phyloP scores from a whole-genome alignment of 2,329 filamentous ascomycete species.

The Reticulascus tulasneorum region DNA sequence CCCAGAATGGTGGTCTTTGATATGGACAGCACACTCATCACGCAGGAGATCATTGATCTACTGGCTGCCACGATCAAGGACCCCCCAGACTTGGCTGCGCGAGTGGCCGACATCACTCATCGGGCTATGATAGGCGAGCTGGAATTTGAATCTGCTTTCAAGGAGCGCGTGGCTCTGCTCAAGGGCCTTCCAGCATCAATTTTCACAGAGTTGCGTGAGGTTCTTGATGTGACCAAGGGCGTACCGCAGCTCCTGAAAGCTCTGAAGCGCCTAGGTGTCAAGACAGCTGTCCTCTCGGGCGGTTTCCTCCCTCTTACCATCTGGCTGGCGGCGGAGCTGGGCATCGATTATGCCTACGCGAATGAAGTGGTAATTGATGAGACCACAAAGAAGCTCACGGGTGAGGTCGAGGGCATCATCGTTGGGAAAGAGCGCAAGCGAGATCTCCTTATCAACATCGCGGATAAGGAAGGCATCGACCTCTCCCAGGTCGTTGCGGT shows the following conservation, averaged over 20 bases:
- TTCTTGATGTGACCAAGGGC: constrained; percentile 78
- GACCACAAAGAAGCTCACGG: constrained; percentile 56
- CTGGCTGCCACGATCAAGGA: constrained; percentile 74
- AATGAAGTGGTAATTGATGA: constrained; percentile 73
- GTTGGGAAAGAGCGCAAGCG: constrained; percentile 74
- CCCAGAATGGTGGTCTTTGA: constrained; percentile 92
- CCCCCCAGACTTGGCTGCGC: constrained; percentile 66
- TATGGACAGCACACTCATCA: constrained; percentile 97
- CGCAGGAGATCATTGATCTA: constrained; percentile 96
- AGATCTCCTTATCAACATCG: constrained; percentile 67
- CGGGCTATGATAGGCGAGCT: constrained; percentile 95
- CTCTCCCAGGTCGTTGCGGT: constrained; percentile 68
- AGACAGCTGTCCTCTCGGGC: constrained; percentile 85
- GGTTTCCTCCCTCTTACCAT: constrained; percentile 86
- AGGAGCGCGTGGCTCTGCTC: constrained; percentile 74
- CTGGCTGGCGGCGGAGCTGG: constrained; percentile 78
- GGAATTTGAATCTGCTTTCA: constrained; percentile 82
- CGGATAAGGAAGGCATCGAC: constrained; percentile 60
- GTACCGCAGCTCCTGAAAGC: constrained; percentile 70
- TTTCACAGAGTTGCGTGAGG: constrained; percentile 70
- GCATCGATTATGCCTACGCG: constrained; percentile 82
- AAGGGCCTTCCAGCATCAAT: constrained; percentile 75
- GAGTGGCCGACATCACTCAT: constrained; percentile 85
- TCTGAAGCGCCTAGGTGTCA: constrained; percentile 75
- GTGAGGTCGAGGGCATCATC: constrained; percentile 67